Evolutionary conservation across 2,329 filamentous ascomycete species (phyloP).

Genomic region (Phyllosticta citribraziliensis): DNA sequence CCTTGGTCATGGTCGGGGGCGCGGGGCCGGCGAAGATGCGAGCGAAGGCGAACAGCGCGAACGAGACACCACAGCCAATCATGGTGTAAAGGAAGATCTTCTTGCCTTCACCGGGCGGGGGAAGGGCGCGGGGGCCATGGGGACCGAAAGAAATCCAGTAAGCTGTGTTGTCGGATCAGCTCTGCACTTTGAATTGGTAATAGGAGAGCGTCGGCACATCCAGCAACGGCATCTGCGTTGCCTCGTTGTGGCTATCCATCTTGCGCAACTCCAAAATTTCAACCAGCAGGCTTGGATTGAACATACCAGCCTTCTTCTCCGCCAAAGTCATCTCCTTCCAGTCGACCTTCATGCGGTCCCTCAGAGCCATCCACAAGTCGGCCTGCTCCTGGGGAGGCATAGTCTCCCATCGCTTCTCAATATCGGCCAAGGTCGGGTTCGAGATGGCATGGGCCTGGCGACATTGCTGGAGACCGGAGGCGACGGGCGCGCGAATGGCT

Average conservation of each 20-base stretch:
- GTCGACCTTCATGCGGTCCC: constrained; percentile 97
- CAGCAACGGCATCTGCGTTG: background rate
- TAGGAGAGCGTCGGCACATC: background rate
- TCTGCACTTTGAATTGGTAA: constrained; percentile 5
- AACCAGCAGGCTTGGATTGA: constrained; percentile 10
- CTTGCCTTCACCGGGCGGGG: constrained; percentile 75
- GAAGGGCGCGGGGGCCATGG: constrained; percentile 78
- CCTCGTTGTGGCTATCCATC: background rate
- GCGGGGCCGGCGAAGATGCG: constrained; percentile 59
- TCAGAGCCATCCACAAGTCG: constrained; percentile 95
- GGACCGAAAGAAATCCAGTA: constrained; percentile 99
- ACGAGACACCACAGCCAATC: constrained; percentile 55
- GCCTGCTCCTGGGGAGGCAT: constrained; percentile 99
- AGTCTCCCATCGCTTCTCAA: constrained; percentile 98
- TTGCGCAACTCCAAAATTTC: background rate
- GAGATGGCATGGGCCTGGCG: constrained; percentile 84
- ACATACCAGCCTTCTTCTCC: constrained; percentile 99
- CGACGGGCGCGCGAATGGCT: constrained; percentile 18
- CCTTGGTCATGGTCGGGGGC: constrained; percentile 86
- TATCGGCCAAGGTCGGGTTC: constrained; percentile 93
- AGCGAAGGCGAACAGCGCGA: constrained; percentile 61
- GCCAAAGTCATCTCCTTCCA: constrained; percentile 91
- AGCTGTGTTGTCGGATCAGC: constrained; percentile 45
- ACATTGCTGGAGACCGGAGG: constrained; percentile 34
- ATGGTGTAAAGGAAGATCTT: constrained; percentile 67